These are phyloP conservation scores for Cupressus sempervirens DNA, from an alignment of 75 land plant genomes.

Conservation along the genomic window DNA sequence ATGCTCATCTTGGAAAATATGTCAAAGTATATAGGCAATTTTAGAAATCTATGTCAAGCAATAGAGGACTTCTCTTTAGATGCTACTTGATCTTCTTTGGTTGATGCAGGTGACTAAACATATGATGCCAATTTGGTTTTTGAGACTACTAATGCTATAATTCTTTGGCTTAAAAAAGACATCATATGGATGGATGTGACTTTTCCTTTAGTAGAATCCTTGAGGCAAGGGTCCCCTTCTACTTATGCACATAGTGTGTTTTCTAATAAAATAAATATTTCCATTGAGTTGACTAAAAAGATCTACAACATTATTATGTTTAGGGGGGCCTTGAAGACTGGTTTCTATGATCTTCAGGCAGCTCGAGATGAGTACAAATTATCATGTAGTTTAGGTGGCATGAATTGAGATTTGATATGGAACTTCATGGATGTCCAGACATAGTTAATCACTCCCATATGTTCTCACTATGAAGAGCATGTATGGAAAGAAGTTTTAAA, in stretches of 20 bases:
- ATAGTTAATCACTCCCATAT: slow-evolving; percentile 70
- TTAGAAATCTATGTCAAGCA: too few relatives aligned
- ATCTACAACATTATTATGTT: slow-evolving; percentile 61
- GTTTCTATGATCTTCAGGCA: too few relatives aligned
- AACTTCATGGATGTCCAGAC: slow-evolving; percentile 94
- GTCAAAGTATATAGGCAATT: slow-evolving; percentile 67
- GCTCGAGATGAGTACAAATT: slow-evolving; percentile 91
- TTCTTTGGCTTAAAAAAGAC: too few relatives aligned
- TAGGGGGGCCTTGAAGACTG: slow-evolving; percentile 89
- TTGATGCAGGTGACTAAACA: slow-evolving; percentile 33
- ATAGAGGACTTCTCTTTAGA: too few relatives aligned
- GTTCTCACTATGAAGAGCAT: slow-evolving; percentile 81
- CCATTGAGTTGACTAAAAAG: slow-evolving; percentile 59
- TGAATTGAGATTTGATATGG: slow-evolving; percentile 66
- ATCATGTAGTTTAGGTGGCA: slow-evolving; percentile 67
- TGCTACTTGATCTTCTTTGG: too few relatives aligned
- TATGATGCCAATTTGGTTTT: slow-evolving; percentile 92
- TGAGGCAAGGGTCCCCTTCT: slow-evolving; percentile 43
- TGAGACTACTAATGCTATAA: slow-evolving; percentile 83
- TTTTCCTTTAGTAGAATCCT: slow-evolving; percentile 27
- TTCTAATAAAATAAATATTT: slow-evolving; percentile 81
- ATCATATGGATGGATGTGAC: too few relatives aligned
- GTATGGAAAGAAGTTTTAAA: slow-evolving; percentile 52
- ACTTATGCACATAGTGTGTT: slow-evolving; percentile 77
- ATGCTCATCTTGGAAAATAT: too few relatives aligned